Percentiles rank a stretch among this genome's conserved stretches.
Conservation (phyloP, 2,329 filamentous ascomycete species). For the Colletotrichum sojae region DNA sequence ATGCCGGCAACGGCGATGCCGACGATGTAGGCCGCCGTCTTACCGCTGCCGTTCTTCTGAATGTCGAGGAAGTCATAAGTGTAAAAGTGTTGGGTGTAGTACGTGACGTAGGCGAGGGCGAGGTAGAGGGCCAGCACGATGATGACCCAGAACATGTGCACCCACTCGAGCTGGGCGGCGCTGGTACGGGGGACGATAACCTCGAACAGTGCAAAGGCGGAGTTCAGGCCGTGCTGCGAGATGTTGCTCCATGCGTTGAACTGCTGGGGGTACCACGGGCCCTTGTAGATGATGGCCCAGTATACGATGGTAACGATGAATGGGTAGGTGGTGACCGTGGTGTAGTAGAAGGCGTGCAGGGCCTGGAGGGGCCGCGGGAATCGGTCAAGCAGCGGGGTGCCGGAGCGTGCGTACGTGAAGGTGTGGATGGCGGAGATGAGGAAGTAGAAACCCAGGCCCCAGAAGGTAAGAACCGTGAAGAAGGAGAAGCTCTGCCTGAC, state of each 20-base stretch:
- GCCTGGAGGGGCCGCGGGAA: slow-evolving; percentile 75
- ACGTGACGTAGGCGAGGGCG: slow-evolving; percentile 80
- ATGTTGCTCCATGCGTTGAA: slow-evolving; percentile 76
- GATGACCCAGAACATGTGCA: slow-evolving; percentile 78
- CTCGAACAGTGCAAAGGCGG: slow-evolving; percentile 81
- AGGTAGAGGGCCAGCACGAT: slow-evolving; percentile 81
- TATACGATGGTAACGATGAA: slow-evolving; percentile 80
- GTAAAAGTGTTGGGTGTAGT: slow-evolving; percentile 79
- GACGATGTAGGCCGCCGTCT: slow-evolving; percentile 76
- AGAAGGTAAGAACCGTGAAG: slow-evolving; percentile 87
- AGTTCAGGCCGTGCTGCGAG: slow-evolving; percentile 83
- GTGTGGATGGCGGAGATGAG: slow-evolving; percentile 78
- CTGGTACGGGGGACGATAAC: slow-evolving; percentile 77
- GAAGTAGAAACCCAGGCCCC: slow-evolving; percentile 87
- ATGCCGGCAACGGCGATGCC: slow-evolving; percentile 68
- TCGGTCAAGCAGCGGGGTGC: slow-evolving; percentile 68
- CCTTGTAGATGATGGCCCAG: slow-evolving; percentile 73
- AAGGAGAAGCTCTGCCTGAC: slow-evolving; percentile 78
- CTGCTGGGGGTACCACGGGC: slow-evolving; percentile 55
- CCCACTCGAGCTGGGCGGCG: slow-evolving; percentile 65
- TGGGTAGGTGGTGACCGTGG: slow-evolving; percentile 73
- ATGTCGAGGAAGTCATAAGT: slow-evolving; percentile 85
- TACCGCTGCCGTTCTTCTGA: slow-evolving; percentile 59
- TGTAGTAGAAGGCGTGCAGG: slow-evolving; percentile 76
- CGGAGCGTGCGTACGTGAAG: slow-evolving; percentile 71